Base-by-base conservation (phyloP, 352 stramenopile genomes). In the Thraustochytrium sp. region DNA sequence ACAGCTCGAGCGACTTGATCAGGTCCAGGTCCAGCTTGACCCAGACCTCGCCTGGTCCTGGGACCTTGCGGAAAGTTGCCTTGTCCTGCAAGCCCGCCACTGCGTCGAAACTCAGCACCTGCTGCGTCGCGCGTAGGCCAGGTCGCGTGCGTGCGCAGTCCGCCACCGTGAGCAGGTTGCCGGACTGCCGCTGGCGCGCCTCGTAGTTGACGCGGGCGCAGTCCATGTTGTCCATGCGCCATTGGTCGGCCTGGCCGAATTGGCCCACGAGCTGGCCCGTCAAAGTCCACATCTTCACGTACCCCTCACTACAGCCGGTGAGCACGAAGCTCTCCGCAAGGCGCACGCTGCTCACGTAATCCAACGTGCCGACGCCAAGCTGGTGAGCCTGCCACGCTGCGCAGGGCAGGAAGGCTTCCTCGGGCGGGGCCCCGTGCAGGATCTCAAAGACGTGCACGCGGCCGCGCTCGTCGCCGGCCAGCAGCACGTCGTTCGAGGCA, bases 261-360 rank as follows among this genome's bases (percentile, higher is more conserved):
- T 85, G 78, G 38, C 82, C 82, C 26, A 86, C 82, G 59, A 73
- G 53, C n/a, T 49, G 56, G n/a, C 82, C 82, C 37, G 42, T 85
- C 26, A 86, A 8, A 9, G 82, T 85, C 82, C 82, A 86, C 72
- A 86, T 85, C 82, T 85, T 78, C 36, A 86, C 73, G 40, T 85
- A 85, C 9, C 82, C 82, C 46, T 37, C 34, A 3, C 44, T 26
- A 44, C 82, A 86, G n/a, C 82, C 74, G 11, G 82, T 85, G 40
- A 86, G 82, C 36, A 86, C 26, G 48, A 85, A 86, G 4, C 56
- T 63, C 37, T 85, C 46, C 18, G 64, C 72, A 36, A 72, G 49
- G 48, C 82, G 48, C 16, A 64, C 13, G 38, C 85, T 29, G 36
- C 63, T 34, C 82, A 84, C 42, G 29, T 36, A 44, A 44, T 80